Evolutionary conservation across 106 monocot species (phyloP), one percentile per base, ranked within the genome.

Genomic region (Amphibolis antarctica): DNA sequence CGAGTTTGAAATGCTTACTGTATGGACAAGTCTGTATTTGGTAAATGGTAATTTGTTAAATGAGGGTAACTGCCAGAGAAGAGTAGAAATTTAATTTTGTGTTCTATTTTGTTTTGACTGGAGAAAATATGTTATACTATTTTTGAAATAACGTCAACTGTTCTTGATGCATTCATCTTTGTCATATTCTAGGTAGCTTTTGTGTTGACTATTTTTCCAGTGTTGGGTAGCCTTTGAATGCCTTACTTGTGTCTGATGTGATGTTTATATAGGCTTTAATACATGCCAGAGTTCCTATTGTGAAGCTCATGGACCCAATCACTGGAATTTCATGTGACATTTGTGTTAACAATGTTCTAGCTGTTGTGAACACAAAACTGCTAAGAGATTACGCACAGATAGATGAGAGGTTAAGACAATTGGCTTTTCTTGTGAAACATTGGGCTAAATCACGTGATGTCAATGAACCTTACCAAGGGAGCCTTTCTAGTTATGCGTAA

Each of bases 401-500:
- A 43, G 98, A 98, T 78, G 69, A 74, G 5, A 84, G 98, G 70
- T 81, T 98, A 60, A 65, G 79, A 17, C 98, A 91, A 49, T 59
- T 98, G 61, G 98, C 87, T 52, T 87, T 87, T 74, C 76, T 98
- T 75, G 87, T 98, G 66, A 98, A 98, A 68, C 82, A 91, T 59
- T 98, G 98, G 98, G 98, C 98, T 53, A 98, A 83, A 64, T 81
- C 85, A 62, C 84, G 98, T 6, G 78, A 76, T 47, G 87, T 98
- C 17, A 98, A 98, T 77, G 98, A 91, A 77, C 87, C 98, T 26
- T 98, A 98, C 75, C 84, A 77, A 75, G 98, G 98, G 55, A 98
- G 91, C 19, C 87, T 98, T 61, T 98, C 98, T 75, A 98, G 98
- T 66, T 98, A 98, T 68, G 86, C 98, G 98, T 98, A 56, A 82